Conservation (phyloP, 1,139 yeast genomes). For the Spencermartinsiella ligniputridi region DNA sequence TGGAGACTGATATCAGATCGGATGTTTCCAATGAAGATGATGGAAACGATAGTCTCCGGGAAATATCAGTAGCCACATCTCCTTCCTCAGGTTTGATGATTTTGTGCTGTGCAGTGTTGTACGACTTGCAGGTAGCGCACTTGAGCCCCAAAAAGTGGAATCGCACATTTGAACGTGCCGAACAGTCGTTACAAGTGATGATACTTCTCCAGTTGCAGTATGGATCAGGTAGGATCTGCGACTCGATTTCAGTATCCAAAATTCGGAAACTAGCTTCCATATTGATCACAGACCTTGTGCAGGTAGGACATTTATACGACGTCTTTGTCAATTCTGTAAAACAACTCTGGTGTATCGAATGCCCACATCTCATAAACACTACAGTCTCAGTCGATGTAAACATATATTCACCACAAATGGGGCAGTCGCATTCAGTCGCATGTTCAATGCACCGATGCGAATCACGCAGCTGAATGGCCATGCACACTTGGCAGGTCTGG, state of each 20-base stretch:
- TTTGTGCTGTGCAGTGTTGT: slow-evolving; percentile 73
- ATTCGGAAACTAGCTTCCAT: slow-evolving; percentile 87
- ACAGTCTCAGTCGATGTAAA: slow-evolving; percentile 82
- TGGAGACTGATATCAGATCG: neutral
- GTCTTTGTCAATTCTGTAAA: slow-evolving; percentile 74
- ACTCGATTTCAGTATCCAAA: slow-evolving; percentile 73
- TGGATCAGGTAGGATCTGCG: slow-evolving; percentile 77
- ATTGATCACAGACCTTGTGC: slow-evolving; percentile 76
- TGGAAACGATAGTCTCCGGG: slow-evolving; percentile 11
- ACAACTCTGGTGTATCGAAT: slow-evolving; percentile 84
- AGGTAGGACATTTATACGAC: slow-evolving; percentile 85
- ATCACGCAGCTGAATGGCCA: slow-evolving; percentile 71
- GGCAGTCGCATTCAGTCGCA: slow-evolving; percentile 87
- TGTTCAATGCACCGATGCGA: slow-evolving; percentile 81
- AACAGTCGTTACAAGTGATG: slow-evolving; percentile 83
- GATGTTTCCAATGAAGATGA: slow-evolving; percentile 6
- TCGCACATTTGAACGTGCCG: slow-evolving; percentile 68
- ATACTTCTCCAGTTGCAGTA: slow-evolving; percentile 72
- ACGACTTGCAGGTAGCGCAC: slow-evolving; percentile 81
- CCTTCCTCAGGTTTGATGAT: slow-evolving; percentile 50
- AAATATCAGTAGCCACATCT: slow-evolving; percentile 25
- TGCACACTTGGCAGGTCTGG: slow-evolving; percentile 83
- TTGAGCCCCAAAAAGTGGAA: slow-evolving; percentile 85
- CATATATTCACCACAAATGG: slow-evolving; percentile 88
- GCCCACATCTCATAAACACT: slow-evolving; percentile 93